A percentile compares a stretch with the other conserved stretches of the same genome.
phyloP scores from a whole-genome alignment of 2,329 filamentous ascomycete genomes.

The Fusarium mexicanum region DNA sequence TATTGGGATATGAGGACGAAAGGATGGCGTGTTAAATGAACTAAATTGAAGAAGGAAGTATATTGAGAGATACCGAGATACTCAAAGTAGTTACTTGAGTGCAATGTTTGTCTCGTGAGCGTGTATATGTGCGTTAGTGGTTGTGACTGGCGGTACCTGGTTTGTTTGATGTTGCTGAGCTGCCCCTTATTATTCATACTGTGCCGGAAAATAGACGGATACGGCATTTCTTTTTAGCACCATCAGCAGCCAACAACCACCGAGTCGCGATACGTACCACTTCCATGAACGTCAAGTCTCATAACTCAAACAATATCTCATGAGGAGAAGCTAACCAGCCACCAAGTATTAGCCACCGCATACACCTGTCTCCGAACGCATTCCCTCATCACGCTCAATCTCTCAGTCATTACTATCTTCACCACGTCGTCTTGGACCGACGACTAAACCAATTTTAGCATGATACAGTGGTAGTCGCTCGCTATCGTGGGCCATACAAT shows the following conservation, averaged over 20 bases:
- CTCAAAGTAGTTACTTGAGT: background rate
- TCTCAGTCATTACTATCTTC: background rate
- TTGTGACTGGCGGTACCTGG: background rate
- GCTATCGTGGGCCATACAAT: conserved; percentile 38
- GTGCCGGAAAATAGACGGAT: conserved; percentile 29
- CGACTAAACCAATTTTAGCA: conserved; percentile 27
- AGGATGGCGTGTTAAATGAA: background rate
- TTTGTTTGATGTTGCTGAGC: conserved; percentile 23
- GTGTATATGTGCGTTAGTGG: background rate
- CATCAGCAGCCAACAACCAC: conserved; percentile 15
- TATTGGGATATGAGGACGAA: background rate
- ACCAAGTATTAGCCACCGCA: background rate
- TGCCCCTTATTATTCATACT: conserved; percentile 36
- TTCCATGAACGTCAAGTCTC: background rate
- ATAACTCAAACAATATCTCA: conserved; percentile 12
- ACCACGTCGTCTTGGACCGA: conserved; percentile 14
- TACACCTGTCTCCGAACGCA: background rate
- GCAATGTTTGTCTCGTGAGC: background rate
- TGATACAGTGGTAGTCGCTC: conserved; percentile 37
- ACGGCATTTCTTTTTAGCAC: conserved; percentile 34
- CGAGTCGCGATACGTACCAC: conserved; percentile 33
- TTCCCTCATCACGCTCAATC: background rate
- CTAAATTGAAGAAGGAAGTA: background rate
- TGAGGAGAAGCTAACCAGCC: background rate
- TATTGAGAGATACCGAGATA: background rate